Base-by-base conservation (phyloP, 2,329 filamentous ascomycete genomes). In the Pseudogymnoascus sp. region DNA sequence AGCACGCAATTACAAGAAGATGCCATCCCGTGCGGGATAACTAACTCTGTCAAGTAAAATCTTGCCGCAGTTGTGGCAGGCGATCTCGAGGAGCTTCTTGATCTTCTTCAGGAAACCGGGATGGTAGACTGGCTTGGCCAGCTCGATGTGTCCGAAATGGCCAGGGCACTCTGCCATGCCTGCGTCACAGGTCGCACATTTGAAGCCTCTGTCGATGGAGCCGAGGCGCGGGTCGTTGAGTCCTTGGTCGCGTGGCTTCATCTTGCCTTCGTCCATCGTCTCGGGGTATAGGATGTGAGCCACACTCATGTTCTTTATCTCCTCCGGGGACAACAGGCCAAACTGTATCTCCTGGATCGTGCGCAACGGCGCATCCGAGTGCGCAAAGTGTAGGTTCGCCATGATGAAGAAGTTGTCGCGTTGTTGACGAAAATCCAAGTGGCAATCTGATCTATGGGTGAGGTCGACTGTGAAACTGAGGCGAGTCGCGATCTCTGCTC, bases 311-410 rank as follows among this genome's bases (percentile, higher is more conserved):
- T 90, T 93, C 83, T 99, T 98, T 79, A 98, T 96, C 81, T 99
- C 96, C 77, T 99, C 95, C 25, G 95, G 95, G 37, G 95, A 96
- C 78, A 99, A 86, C 75, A 99, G 85, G 75, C 95, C 95, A 76
- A 99, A 99, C 83, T 99, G 96, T 73, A 99, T 96, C 84, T 99
- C 96, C 84, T 97, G 89, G 73, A 99, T 93, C 70, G 90, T 96
- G 83, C 95, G 93, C 85, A 98, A 85, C 78, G 93, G 93, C 85
- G 90, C 93, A 85, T 90, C 93, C 77, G 91, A 96, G 79, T 92
- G 91, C 75, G 89, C 84, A 75, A 96, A 96, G 76, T 88, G 88
- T 71, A 93, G 88, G 80, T 96, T 96, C 81, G 93, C 85, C 95
- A 99, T 96, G 74, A 74, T 90, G 79, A 67, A 60, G 64, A 11